phyloP scores from a whole-genome alignment of 2,329 filamentous ascomycete species.

The Endocalyx cinctus region DNA sequence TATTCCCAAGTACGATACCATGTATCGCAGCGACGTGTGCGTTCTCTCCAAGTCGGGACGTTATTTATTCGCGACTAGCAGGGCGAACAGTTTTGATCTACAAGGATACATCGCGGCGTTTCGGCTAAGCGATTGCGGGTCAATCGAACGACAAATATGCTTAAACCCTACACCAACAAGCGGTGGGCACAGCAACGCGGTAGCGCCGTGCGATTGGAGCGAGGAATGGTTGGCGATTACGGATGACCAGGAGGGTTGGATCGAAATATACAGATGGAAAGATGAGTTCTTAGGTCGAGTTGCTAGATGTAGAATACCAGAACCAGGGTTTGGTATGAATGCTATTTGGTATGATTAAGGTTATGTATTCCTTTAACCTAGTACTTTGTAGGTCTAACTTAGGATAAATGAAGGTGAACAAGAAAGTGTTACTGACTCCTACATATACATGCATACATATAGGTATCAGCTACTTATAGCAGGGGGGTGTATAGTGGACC shows the following conservation, averaged over 20 bases:
- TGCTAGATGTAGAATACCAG: constrained; percentile 69
- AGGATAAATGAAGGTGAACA: no score
- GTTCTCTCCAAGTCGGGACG: constrained; percentile 62
- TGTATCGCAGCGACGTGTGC: constrained; percentile 85
- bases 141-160: constrained; percentile 73
- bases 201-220: constrained; percentile 76
- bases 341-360: constrained; percentile 86
- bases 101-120: constrained; percentile 84
- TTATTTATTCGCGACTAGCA: constrained; percentile 81
- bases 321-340: constrained; percentile 94
- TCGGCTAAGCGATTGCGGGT: constrained; percentile 61
- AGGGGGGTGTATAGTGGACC: no score
- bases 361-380: not conserved
- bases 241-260: constrained; percentile 80
- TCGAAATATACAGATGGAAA: constrained; percentile 85
- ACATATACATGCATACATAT: no score
- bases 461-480: no score
- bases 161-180: constrained; percentile 82
- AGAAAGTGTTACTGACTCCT: no score
- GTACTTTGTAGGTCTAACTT: no score
- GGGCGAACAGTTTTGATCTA: constrained; percentile 69
- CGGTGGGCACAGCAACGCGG: constrained; percentile 83
- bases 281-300: constrained; percentile 77
- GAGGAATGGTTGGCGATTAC: constrained; percentile 90
- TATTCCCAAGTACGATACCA: constrained; percentile 47